Base-by-base conservation (phyloP, 2,329 filamentous ascomycete genomes). In the Sarocladiaceae sp. region DNA sequence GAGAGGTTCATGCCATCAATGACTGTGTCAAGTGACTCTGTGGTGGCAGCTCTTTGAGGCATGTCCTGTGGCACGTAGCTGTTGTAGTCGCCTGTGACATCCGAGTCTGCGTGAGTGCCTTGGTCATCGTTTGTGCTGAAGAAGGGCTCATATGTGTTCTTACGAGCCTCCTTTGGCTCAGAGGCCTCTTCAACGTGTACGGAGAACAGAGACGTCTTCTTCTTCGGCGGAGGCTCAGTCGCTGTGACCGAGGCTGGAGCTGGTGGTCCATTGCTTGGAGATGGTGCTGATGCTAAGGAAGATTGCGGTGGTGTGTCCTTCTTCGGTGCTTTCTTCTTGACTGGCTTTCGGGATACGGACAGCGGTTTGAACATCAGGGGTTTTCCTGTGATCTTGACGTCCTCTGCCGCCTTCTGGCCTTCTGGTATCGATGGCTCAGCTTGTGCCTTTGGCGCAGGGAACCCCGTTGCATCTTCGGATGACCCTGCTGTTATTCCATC, bases 331-430 rank as follows among this genome's bases (percentile, higher is more conserved):
- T 80, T 85, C 71, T 86, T 90, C 71, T 88, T 90, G 56, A 80
- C 81, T 26, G 84, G 78, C 56, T 87, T 90, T 55, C 89, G 80
- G 15, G 85, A 82, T 13, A 97, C 91, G 1, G 92, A 96, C 33
- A 97, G 74, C 3, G 93, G 93, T 64, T 86, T 88, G 68, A 97
- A 97, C 82, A 90, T 88, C 67, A 92, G 82, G 12, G 90, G 83
- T 60, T 92, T 94, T 18, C 88, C 88, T 2, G 86, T 80, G 13
- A 88, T 69, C 69, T 88, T 86, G 15, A 87, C 78, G 53, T 86
- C 82, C 2, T 80, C 75, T n/a, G 78, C 78, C 23, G 78, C 69
- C 61, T 83, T 82, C 60, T 82, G 76, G 37, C 78, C 78, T 12
- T 72, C 73, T 1, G 78, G 76, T 59, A 80, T 77, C 28, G 74